These are phyloP conservation scores for Rhodamnia rubescens DNA, from an alignment of 345 rosid genomes.

Conservation along the genomic window DNA sequence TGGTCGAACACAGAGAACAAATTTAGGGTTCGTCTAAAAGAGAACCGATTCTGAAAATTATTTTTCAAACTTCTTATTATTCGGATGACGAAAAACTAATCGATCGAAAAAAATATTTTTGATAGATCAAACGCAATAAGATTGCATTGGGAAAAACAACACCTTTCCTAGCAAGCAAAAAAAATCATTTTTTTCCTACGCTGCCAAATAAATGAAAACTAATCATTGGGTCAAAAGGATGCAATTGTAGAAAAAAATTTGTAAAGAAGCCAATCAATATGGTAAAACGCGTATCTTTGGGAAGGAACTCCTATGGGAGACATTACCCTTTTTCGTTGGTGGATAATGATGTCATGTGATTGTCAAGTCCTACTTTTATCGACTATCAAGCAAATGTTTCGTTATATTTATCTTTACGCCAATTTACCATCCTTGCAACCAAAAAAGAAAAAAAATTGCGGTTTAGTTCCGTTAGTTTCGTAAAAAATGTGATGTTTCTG, in stretches of 20 bases:
- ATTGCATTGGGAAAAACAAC: background rate
- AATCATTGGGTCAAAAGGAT: too few relatives aligned
- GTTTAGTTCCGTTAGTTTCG: too few relatives aligned
- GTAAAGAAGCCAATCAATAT: background rate
- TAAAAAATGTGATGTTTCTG: too few relatives aligned
- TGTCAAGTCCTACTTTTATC: background rate
- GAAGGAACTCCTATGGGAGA: background rate
- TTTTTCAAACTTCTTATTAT: too few relatives aligned
- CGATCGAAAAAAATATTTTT: background rate
- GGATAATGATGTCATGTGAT: background rate
- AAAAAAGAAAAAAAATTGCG: too few relatives aligned
- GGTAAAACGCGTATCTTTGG: background rate
- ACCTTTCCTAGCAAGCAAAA: background rate
- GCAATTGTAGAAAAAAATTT: background rate
- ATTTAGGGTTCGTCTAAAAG: too few relatives aligned
- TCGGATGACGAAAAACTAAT: too few relatives aligned
- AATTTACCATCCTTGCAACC: background rate
- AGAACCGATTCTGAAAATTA: fast-evolving
- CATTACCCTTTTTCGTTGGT: background rate
- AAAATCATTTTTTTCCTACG: background rate
- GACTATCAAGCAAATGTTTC: background rate
- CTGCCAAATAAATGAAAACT: background rate
- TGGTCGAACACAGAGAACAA: background rate
- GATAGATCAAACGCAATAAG: background rate
- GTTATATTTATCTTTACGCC: background rate